Percentiles rank a stretch among this genome's conserved stretches.
Evolutionary conservation across 306 rosid genomes (phyloP).

Genomic region (Castanea mollissima): DNA sequence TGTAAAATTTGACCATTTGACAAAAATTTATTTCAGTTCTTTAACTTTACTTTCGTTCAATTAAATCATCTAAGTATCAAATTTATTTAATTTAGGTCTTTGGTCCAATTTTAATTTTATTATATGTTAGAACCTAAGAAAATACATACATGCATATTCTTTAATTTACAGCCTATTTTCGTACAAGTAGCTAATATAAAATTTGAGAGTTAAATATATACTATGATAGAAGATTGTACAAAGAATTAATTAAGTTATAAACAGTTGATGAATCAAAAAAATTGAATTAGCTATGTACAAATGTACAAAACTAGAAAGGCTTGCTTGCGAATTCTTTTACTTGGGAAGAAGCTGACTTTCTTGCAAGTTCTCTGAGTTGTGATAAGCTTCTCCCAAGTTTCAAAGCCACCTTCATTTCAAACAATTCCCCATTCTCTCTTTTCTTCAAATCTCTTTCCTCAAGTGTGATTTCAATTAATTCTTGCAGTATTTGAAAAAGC

Average conservation of each 20-base stretch:
- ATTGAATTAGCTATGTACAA: background rate
- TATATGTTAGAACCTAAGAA: too few relatives aligned
- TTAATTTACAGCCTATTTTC: too few relatives aligned
- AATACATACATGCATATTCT: too few relatives aligned
- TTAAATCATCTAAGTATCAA: too few relatives aligned
- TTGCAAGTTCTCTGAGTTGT: slow-evolving; percentile 45
- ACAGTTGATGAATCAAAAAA: background rate
- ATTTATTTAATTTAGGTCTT: too few relatives aligned
- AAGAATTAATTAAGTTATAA: background rate
- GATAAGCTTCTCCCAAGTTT: slow-evolving; percentile 65
- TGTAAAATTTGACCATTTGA: too few relatives aligned
- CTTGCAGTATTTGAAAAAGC: slow-evolving; percentile 50
- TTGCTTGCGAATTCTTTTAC: slow-evolving; percentile 66
- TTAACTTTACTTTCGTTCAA: too few relatives aligned
- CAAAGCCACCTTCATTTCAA: slow-evolving; percentile 62
- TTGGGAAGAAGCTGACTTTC: slow-evolving; percentile 42
- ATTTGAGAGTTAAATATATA: slow-evolving; percentile 1
- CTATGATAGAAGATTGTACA: background rate
- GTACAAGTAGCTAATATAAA: too few relatives aligned
- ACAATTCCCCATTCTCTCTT: slow-evolving; percentile 57
- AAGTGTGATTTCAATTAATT: slow-evolving; percentile 40
- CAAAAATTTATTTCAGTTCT: too few relatives aligned
- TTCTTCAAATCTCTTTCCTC: slow-evolving; percentile 45
- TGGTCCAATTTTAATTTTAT: too few relatives aligned
- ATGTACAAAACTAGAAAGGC: slow-evolving; percentile 25